Evolutionary conservation across 176 grass and related monocot species (phyloP), one percentile per base, ranked within the genome.

Genomic region (Pharus latifolius): DNA sequence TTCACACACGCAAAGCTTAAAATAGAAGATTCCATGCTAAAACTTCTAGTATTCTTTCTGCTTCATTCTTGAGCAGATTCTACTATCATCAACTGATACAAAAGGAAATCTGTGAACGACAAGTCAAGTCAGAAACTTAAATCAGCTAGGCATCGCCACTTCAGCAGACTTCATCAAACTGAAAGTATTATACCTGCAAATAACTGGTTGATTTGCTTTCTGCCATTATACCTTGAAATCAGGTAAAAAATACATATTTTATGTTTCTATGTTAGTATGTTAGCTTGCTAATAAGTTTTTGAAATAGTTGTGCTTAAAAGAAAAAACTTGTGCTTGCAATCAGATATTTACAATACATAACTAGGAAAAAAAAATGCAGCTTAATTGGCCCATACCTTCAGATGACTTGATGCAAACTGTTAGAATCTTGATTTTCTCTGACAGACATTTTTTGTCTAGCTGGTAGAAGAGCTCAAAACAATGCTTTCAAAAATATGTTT

Each of bases 31-130:
- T 65, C 67, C 58, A 47, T 49, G 27, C 48, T 37, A 73, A 54
- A 27, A 19, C 8, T 4, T 44, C 50, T 40, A 10, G 31, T 65
- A 49, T 58, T 46, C 45, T 73, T 74, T 47, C 10, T 47, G 26
- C 63, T 66, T 66, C 48, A 26, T 48, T 48, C 63, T 43, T 74
- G 69, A 38, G 60, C 23, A 51, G 48, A 67, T 66, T 75, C 70
- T 75, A 67, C 79, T 75, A 47, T 60, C 52, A 75, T 52, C 33
- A 66, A 66, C 40, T 49, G 69, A 22, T 65, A 81, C 60, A 81
- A 80, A 73, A 65, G 30, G 29, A 1, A 55, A 73, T 65, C 65
- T 73, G 22, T n/a, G 30, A 66, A 67, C 7, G 35, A 15, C 3
- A 73, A 49, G 50, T 65, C 49, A 49, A 81, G 56, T 30, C 66